phyloP scores from a whole-genome alignment of 352 stramenopile genomes.

The Globisporangium recalcitrans region DNA sequence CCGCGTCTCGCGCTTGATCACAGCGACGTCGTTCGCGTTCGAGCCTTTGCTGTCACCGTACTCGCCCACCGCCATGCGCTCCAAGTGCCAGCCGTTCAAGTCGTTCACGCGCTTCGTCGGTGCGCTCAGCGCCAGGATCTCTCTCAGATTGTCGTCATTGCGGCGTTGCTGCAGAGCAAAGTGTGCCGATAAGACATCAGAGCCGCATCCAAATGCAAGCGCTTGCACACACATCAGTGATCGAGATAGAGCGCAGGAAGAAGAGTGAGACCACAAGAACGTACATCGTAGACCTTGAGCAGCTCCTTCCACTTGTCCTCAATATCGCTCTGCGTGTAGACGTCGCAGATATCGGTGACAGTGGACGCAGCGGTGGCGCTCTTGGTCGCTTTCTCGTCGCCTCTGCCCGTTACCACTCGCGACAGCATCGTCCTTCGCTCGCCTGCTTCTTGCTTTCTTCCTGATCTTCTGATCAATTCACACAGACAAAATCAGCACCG shows the following conservation, averaged over 20 bases:
- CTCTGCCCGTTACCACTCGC: constrained; percentile 10
- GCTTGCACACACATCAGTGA: background rate
- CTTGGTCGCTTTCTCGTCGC: constrained; percentile 18
- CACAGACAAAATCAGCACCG: background rate
- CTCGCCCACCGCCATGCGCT: constrained; percentile 78
- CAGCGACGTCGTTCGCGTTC: constrained; percentile 35
- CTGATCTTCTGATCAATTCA: background rate
- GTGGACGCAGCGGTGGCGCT: constrained; percentile 20
- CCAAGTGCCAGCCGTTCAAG: constrained; percentile 70
- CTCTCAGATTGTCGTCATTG: constrained; percentile 68
- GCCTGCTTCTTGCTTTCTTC: background rate
- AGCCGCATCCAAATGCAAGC: background rate
- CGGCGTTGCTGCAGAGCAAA: constrained; percentile 43
- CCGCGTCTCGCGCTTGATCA: constrained; percentile 56
- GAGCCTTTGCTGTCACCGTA: constrained; percentile 33
- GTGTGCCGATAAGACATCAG: background rate
- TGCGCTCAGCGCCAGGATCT: constrained; percentile 71
- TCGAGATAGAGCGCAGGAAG: too few relatives aligned
- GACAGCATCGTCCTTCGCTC: constrained; percentile 24
- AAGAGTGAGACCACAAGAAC: constrained; percentile 14
- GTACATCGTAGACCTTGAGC: constrained; percentile 64
- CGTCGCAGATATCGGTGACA: constrained; percentile 52
- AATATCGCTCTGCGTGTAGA: constrained; percentile 60
- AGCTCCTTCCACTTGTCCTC: constrained; percentile 69
- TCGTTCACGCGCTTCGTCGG: constrained; percentile 52